Conservation (phyloP, 495 filamentous ascomycete genomes). For the Thermothielavioides terrestris region DNA sequence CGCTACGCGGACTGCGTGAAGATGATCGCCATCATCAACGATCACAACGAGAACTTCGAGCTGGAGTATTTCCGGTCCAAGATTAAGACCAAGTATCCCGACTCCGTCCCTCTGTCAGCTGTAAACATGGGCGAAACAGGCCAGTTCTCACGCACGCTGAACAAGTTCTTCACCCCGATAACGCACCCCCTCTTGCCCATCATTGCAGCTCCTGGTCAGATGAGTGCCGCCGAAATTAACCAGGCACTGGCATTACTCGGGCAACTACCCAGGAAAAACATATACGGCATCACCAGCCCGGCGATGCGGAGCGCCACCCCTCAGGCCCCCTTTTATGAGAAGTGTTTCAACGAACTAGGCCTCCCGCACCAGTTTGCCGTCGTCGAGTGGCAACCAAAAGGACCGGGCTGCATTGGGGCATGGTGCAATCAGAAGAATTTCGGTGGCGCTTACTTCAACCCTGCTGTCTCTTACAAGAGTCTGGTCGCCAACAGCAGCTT, state of each 20-base stretch:
- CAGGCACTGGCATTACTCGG: slow-evolving; percentile 68
- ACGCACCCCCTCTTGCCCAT: slow-evolving; percentile 77
- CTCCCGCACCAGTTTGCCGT: slow-evolving; percentile 71
- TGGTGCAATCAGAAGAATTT: slow-evolving; percentile 62
- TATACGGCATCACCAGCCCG: slow-evolving; percentile 70
- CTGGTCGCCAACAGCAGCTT: slow-evolving; percentile 32
- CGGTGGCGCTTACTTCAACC: slow-evolving; percentile 71
- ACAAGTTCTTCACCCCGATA: slow-evolving; percentile 77
- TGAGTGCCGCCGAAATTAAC: slow-evolving; percentile 78
- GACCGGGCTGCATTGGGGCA: slow-evolving; percentile 48
- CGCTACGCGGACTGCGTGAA: slow-evolving; percentile 78
- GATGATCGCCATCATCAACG: slow-evolving; percentile 75
- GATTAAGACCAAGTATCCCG: slow-evolving; percentile 54
- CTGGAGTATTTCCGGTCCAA: slow-evolving; percentile 79
- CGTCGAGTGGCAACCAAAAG: slow-evolving; percentile 60
- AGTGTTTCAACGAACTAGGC: slow-evolving; percentile 79
- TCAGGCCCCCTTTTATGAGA: slow-evolving; percentile 76
- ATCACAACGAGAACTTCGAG: slow-evolving; percentile 76
- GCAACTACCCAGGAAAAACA: slow-evolving; percentile 65
- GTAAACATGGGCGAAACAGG: slow-evolving; percentile 81
- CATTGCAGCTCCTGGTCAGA: slow-evolving; percentile 74
- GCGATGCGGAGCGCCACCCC: slow-evolving; percentile 50
- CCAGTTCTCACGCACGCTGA: slow-evolving; percentile 70
- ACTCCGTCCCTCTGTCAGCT: slow-evolving; percentile 62
- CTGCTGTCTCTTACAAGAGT: slow-evolving; percentile 48